Percentiles rank a stretch among this genome's conserved stretches.
These are phyloP conservation scores for Lithohypha guttulata DNA, from an alignment of 2,329 filamentous ascomycete genomes.

Conservation along the genomic window DNA sequence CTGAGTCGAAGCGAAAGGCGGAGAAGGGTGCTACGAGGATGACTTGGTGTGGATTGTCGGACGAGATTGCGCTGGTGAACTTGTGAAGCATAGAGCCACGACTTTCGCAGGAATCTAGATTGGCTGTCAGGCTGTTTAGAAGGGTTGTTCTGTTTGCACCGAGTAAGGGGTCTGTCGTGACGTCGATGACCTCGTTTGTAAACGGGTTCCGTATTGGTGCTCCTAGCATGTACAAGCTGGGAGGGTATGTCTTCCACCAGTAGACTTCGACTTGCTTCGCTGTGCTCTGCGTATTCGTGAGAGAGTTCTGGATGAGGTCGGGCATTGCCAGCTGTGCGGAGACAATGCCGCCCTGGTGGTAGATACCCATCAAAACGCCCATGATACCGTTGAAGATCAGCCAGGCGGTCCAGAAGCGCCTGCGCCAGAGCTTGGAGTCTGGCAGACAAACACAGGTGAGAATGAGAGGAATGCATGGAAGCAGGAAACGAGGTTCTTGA, in stretches of 20 bases:
- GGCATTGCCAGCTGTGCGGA: constrained; percentile 39
- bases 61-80: constrained; percentile 10
- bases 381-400: constrained; percentile 39
- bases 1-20: constrained; percentile 22
- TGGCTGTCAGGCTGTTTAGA: constrained; percentile 29
- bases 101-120: constrained; percentile 22
- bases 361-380: constrained; percentile 41
- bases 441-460: constrained; percentile 38
- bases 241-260: constrained; percentile 47
- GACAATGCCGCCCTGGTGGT: constrained; percentile 44
- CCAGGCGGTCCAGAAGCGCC: constrained; percentile 36
- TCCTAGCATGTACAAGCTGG: constrained; percentile 41
- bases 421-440: constrained; percentile 22
- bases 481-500: constrained; percentile 43
- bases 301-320: constrained; percentile 14
- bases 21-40: constrained; percentile 38
- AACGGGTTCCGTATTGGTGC: constrained; percentile 21
- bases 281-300: constrained; percentile 19
- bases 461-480: constrained; percentile 41
- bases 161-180: constrained; percentile 39
- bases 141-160: constrained; percentile 35
- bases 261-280: constrained; percentile 29
- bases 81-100: constrained; percentile 13
- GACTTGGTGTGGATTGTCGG: constrained; percentile 22
- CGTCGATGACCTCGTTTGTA: constrained; percentile 22